A percentile compares a stretch with the other conserved stretches of the same genome.
Conservation (phyloP, 2,329 filamentous ascomycete species). For the Phyllosticta citrichinensis region DNA sequence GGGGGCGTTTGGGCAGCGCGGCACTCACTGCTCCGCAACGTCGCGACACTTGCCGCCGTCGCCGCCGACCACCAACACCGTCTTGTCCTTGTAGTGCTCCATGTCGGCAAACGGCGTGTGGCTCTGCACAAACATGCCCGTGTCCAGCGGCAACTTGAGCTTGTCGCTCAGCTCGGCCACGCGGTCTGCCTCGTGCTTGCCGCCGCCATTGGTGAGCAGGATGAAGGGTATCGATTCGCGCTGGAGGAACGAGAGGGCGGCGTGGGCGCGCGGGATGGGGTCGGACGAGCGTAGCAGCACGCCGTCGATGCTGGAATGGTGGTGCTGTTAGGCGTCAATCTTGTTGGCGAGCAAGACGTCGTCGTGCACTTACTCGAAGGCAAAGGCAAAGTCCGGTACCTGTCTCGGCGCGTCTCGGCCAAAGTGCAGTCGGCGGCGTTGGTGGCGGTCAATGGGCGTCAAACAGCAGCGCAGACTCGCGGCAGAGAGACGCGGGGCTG, state of each 20-base stretch:
- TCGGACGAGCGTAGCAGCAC: slow-evolving; percentile 79
- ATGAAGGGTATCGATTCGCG: slow-evolving; percentile 77
- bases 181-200: slow-evolving; percentile 66
- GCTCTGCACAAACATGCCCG: slow-evolving; percentile 70
- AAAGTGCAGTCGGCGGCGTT: neutral
- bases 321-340: slow-evolving; percentile 18
- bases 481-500: neutral
- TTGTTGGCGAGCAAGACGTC: neutral
- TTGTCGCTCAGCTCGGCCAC: slow-evolving; percentile 59
- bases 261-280: slow-evolving; percentile 66
- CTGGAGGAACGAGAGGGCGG: slow-evolving; percentile 64
- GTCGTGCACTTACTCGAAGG: slow-evolving; percentile 40
- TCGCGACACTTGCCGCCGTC: slow-evolving; percentile 49
- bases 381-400: slow-evolving; percentile 42
- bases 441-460: neutral
- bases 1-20: slow-evolving; percentile 13
- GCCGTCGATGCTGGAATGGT: slow-evolving; percentile 63
- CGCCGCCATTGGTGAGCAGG: slow-evolving; percentile 90
- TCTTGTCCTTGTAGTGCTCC: slow-evolving; percentile 47
- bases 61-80: slow-evolving; percentile 39
- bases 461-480: neutral
- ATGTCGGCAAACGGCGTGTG: slow-evolving; percentile 75
- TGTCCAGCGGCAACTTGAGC: slow-evolving; percentile 54
- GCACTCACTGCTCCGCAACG: slow-evolving; percentile 54
- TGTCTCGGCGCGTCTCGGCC: neutral